Percentiles rank a stretch among this genome's conserved stretches.
Evolutionary conservation across 179 eudicot genomes (phyloP).

Genomic region (Spinacia oleracea): DNA sequence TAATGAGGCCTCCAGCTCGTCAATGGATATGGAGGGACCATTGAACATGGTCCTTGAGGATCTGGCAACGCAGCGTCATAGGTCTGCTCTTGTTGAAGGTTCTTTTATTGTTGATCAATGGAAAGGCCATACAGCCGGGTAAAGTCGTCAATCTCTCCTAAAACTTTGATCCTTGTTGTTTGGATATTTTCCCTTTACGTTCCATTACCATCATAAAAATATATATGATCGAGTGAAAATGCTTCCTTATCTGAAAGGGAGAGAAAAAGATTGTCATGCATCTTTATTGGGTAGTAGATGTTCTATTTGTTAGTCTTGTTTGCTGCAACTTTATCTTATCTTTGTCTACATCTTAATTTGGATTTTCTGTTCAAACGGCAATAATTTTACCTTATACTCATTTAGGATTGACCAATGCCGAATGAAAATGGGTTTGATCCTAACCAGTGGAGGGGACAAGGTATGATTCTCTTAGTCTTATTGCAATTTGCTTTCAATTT

Average conservation of each 20-base stretch:
- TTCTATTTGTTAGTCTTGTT: background rate
- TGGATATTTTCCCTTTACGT: background rate
- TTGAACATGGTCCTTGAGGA: slow-evolving; percentile 49
- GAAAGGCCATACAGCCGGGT: slow-evolving; percentile 74
- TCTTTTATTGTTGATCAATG: slow-evolving; percentile 55
- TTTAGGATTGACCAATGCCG: slow-evolving; percentile 71
- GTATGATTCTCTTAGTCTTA: slow-evolving; percentile 36
- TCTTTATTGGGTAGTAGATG: slow-evolving; percentile 1
- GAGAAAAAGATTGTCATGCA: background rate
- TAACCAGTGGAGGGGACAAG: slow-evolving; percentile 90
- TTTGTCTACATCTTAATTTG: background rate
- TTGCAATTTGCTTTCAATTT: slow-evolving; percentile 2
- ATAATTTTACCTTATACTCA: slow-evolving; percentile 1
- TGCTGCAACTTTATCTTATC: background rate
- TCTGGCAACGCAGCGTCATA: slow-evolving; percentile 59
- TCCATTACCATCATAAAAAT: background rate
- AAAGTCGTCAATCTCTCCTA: slow-evolving; percentile 21
- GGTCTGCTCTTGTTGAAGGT: slow-evolving; percentile 48
- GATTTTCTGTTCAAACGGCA: background rate
- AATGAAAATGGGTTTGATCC: slow-evolving; percentile 81
- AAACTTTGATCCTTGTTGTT: background rate
- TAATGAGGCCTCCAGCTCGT: slow-evolving; percentile 24
- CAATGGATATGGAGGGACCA: slow-evolving; percentile 30
- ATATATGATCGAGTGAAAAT: background rate
- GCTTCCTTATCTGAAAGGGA: background rate